Evolutionary conservation across 352 stramenopile species (phyloP).

Genomic region (Blastocystis hominis): DNA sequence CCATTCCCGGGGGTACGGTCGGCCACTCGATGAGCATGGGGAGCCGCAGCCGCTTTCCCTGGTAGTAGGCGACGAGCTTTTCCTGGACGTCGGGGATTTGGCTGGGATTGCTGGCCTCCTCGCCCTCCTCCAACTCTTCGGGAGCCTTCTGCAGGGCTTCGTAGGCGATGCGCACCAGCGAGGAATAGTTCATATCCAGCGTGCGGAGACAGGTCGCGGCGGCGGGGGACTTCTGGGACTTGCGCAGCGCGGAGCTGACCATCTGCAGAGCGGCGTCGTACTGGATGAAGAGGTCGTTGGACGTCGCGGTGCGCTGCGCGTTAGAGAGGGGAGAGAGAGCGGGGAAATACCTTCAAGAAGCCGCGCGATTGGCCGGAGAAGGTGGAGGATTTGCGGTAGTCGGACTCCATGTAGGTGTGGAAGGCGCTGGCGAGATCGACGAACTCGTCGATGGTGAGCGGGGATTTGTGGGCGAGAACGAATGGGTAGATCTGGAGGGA

Average conservation of each 20-base stretch:
- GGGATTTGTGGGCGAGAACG: background rate
- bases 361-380: background rate
- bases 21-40: background rate
- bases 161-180: background rate
- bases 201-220: background rate
- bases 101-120: background rate
- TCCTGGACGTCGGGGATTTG: background rate
- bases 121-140: background rate
- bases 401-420: background rate
- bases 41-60: background rate
- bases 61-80: background rate
- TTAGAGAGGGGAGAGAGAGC: background rate
- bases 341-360: background rate
- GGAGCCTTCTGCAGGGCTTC: background rate
- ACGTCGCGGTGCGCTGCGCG: background rate
- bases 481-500: background rate
- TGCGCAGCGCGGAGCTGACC: background rate
- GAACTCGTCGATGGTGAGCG: background rate
- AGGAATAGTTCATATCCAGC: conserved; percentile 41
- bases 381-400: conserved; percentile 5
- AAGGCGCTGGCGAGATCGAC: background rate
- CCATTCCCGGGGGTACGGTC: background rate
- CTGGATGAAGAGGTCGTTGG: conserved; percentile 20
- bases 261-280: background rate
- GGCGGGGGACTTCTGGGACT: background rate